A percentile compares a stretch with the other conserved stretches of the same genome.
Conservation (phyloP, 2,329 filamentous ascomycete genomes). For the Penicillium sp. region DNA sequence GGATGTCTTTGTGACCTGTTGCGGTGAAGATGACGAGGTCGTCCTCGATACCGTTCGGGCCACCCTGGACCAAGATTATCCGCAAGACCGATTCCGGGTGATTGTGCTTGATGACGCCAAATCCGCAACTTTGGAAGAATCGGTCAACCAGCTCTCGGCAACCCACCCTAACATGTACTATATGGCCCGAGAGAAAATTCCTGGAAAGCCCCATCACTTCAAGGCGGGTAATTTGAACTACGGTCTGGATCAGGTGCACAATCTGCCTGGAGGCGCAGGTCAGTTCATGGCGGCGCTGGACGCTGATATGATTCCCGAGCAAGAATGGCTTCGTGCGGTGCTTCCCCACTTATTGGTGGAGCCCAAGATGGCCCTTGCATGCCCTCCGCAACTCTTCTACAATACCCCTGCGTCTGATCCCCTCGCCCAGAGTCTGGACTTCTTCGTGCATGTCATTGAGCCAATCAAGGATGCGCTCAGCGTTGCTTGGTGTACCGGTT, state of each 20-base stretch:
- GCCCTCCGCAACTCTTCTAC: conserved; percentile 64
- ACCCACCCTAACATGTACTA: conserved; percentile 45
- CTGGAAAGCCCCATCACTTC: conserved; percentile 51
- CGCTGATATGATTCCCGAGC: conserved; percentile 68
- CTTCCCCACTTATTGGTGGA: conserved; percentile 61
- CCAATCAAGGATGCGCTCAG: conserved; percentile 47
- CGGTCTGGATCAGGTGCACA: conserved; percentile 52
- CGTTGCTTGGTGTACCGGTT: conserved; percentile 66
- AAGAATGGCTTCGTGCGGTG: conserved; percentile 59
- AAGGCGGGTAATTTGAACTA: conserved; percentile 67
- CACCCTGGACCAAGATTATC: conserved; percentile 43
- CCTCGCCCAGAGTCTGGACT: conserved; percentile 58
- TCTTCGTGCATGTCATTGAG: conserved; percentile 58
- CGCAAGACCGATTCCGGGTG: conserved; percentile 36
- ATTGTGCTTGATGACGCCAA: conserved; percentile 44
- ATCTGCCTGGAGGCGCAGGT: conserved; percentile 56
- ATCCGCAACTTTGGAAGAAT: conserved; percentile 33
- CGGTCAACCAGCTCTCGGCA: conserved; percentile 35
- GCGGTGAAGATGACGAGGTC: conserved; percentile 44
- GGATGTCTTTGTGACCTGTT: conserved; percentile 47
- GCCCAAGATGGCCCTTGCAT: conserved; percentile 59
- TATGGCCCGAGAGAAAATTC: conserved; percentile 43
- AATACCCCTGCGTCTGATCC: conserved; percentile 61
- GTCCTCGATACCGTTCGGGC: conserved; percentile 43
- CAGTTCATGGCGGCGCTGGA: conserved; percentile 64